Percentiles rank a stretch among this genome's conserved stretches.
Conservation (phyloP, 768 basidiomycete species). For the Dentipellis sp. region DNA sequence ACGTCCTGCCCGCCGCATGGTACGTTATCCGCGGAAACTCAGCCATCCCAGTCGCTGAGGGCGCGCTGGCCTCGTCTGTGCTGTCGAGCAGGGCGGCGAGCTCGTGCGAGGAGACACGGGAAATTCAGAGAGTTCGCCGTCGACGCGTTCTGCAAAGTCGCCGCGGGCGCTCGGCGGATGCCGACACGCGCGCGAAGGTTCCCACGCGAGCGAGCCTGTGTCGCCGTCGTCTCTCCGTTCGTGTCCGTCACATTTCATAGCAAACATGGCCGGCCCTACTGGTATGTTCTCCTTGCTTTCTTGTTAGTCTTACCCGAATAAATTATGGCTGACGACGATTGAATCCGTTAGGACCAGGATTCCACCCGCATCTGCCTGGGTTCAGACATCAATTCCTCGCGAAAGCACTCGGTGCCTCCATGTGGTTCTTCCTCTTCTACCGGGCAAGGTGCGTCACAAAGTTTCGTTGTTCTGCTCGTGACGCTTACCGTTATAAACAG, state of each 20-base stretch:
- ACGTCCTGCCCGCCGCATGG: slow-evolving; percentile 23
- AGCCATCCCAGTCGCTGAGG: neutral
- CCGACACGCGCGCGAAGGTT: neutral
- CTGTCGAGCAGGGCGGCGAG: no score
- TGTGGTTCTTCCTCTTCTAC: slow-evolving; percentile 99
- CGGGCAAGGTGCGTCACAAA: slow-evolving; percentile 64
- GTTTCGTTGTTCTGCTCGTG: neutral
- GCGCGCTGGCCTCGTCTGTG: no score
- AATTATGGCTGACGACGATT: neutral
- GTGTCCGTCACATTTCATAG: neutral
- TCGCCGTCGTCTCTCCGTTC: neutral
- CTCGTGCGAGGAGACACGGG: no score
- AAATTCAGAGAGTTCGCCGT: neutral
- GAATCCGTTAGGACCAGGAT: slow-evolving; percentile 50
- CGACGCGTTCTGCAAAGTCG: neutral
- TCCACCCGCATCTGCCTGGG: slow-evolving; percentile 82
- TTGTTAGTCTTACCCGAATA: neutral
- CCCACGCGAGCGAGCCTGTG: neutral
- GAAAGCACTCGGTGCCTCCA: slow-evolving; percentile 81
- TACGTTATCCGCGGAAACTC: slow-evolving; percentile 6
- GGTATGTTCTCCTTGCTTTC: slow-evolving; percentile 1
- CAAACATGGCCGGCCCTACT: slow-evolving; percentile 9
- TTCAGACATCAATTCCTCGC: slow-evolving; percentile 68
- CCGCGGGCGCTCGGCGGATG: neutral
- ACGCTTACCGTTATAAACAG: slow-evolving; percentile 19